A percentile compares a stretch with the other conserved stretches of the same genome.
Conservation (phyloP, 805 yeast genomes). For the Saturnispora ahearnii region DNA sequence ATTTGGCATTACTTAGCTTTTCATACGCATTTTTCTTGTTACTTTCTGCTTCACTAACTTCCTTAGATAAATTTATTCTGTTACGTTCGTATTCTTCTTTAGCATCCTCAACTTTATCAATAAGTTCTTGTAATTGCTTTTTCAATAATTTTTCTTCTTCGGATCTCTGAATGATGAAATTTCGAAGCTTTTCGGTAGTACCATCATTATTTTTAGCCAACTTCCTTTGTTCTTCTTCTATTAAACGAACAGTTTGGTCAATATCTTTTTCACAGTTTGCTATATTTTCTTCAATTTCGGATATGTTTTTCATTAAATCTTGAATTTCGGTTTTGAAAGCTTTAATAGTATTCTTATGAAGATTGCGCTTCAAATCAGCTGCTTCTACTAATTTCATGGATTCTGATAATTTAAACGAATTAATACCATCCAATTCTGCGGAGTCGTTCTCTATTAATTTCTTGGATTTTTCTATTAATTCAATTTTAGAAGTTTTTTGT, state of each 20-base stretch:
- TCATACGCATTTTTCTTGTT: constrained; percentile 4
- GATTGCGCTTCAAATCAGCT: constrained; percentile 1
- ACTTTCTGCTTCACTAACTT: not conserved
- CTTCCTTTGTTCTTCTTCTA: constrained; percentile 13
- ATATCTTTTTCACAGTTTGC: constrained; percentile 8
- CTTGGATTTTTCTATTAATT: not conserved
- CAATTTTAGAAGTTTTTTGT: not conserved
- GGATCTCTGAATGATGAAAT: constrained; percentile 14
- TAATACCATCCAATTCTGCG: not conserved
- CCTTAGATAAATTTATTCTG: constrained; percentile 1
- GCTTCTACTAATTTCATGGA: not conserved
- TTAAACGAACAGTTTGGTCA: constrained; percentile 3
- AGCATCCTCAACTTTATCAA: constrained; percentile 8
- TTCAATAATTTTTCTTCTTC: constrained; percentile 10
- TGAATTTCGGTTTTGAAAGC: constrained; percentile 10
- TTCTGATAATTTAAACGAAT: not conserved
- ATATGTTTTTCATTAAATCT: constrained; percentile 11
- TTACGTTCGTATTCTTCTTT: constrained; percentile 19
- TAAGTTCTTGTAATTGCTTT: constrained; percentile 12
- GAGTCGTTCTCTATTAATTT: not conserved
- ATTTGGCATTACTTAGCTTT: constrained; percentile 4
- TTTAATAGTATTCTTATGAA: constrained; percentile 2
- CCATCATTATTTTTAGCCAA: constrained; percentile 28
- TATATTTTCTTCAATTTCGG: constrained; percentile 14
- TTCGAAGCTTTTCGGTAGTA: constrained; percentile 28